Conservation (phyloP, 2,329 filamentous ascomycete genomes). For the Colletotrichum trifolii region DNA sequence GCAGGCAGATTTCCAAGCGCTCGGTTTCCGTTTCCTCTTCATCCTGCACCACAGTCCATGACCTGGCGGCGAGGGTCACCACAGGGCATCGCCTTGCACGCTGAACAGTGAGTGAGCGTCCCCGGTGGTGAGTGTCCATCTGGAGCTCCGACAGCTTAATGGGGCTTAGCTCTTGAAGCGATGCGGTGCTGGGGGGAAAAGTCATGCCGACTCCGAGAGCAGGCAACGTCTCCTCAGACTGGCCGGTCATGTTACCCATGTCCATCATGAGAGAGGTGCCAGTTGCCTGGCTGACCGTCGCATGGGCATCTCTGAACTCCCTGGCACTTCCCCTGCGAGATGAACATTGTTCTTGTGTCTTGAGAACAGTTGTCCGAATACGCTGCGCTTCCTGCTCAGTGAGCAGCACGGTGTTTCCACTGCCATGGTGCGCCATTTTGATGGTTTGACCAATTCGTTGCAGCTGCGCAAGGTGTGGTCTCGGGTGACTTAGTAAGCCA, state of each 20-base stretch:
- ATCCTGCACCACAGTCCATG: constrained; percentile 47
- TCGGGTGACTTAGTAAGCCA: too few relatives aligned
- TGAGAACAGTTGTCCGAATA: not conserved
- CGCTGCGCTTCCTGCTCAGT: not conserved
- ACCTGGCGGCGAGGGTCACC: constrained; percentile 38
- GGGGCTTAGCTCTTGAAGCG: constrained; percentile 38
- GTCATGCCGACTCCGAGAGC: constrained; percentile 43
- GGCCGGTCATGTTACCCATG: constrained; percentile 40
- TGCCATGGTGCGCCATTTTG: too few relatives aligned
- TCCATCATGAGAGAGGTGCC: constrained; percentile 47
- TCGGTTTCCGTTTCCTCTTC: constrained; percentile 41
- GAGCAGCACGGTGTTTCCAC: too few relatives aligned
- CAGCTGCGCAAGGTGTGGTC: too few relatives aligned
- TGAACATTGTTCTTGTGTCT: not conserved
- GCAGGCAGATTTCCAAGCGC: constrained; percentile 46
- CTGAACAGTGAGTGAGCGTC: constrained; percentile 40
- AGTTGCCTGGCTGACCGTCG: constrained; percentile 28
- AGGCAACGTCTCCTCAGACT: constrained; percentile 40
- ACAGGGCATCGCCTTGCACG: constrained; percentile 34
- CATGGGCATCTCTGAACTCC: constrained; percentile 17
- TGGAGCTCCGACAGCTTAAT: constrained; percentile 42
- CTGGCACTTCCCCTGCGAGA: too few relatives aligned
- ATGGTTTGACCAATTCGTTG: too few relatives aligned
- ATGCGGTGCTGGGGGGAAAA: constrained; percentile 42
- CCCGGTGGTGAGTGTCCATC: constrained; percentile 47